Base-by-base conservation (phyloP, 768 basidiomycete genomes). In the Mycena amicta region DNA sequence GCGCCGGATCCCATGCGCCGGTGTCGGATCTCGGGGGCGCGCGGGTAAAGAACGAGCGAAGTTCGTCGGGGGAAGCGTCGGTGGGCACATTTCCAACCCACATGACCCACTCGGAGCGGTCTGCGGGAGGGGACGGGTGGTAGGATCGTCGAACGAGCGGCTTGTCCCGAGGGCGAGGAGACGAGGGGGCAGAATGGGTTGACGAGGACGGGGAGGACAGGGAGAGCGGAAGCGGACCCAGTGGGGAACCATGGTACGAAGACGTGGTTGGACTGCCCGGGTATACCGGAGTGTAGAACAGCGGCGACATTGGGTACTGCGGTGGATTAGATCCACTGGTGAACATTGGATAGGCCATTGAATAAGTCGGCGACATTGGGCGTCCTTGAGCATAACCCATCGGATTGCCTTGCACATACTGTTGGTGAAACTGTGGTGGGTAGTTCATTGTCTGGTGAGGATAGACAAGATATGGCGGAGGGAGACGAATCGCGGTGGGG, bases 61-160 rank as follows among this genome's bases (percentile, higher is more conserved):
- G 74, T 66, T 90, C 89, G 60, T 86, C 82, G 41, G 85, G 77
- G 1, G 82, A 80, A 31, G 84, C 79, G 64, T 87, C 85, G 11
- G 70, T 72, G 11, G 85, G 85, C 4, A 90, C 83, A 66, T 90
- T 90, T n/a, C 88, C 88, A 18, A 85, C 83, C 88, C 89, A 89
- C 85, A 87, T 85, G 4, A 87, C 87, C 85, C 83, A 88, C 47
- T 86, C 84, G 15, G 84, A 84, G 18, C 84, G 77, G 26, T 81
- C 72, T 2, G 78, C 68, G 11, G 81, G 79, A 1, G 75, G 74
- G 39, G 76, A 75, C 5, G 79, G 79, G 56, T 81, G 82, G 27
- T 49, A 49, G 5, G 47, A 49, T 8, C 47, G 47, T 22, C 47
- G 47, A 28, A 49, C 47, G n/a, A 49, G 47, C 5, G 26, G 25